phyloP scores from a whole-genome alignment of 2,329 filamentous ascomycete species.

The Catunica adiposa region DNA sequence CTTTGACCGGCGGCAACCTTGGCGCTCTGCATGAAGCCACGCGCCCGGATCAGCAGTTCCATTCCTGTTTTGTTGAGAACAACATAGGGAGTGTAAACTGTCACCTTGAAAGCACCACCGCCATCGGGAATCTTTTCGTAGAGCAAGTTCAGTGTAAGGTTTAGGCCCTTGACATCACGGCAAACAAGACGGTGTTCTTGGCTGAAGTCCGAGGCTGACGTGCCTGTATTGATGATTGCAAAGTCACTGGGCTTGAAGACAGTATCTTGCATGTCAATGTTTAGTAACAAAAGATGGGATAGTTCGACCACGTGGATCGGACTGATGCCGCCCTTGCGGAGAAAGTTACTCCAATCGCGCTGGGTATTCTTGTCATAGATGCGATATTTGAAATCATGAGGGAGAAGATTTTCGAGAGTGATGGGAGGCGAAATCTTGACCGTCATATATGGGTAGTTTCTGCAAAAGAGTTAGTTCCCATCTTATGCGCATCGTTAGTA shows the following conservation, averaged over 20 bases:
- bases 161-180: conserved; percentile 68
- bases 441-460: conserved; percentile 85
- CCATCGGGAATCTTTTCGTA: conserved; percentile 83
- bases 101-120: conserved; percentile 90
- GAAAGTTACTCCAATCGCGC: conserved; percentile 97
- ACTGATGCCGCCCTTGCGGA: conserved; percentile 89
- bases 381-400: conserved; percentile 97
- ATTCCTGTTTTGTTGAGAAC: conserved; percentile 90
- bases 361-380: conserved; percentile 98
- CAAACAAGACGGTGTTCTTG: conserved; percentile 64
- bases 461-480: conserved; percentile 20
- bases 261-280: conserved; percentile 92
- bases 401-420: conserved; percentile 83
- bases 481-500: not conserved
- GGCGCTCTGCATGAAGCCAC: conserved; percentile 71
- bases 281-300: conserved; percentile 80
- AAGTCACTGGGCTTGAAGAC: conserved; percentile 92
- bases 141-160: conserved; percentile 69
- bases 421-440: conserved; percentile 83
- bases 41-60: conserved; percentile 72
- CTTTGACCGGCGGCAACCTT: conserved; percentile 71
- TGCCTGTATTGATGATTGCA: conserved; percentile 84
- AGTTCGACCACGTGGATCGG: conserved; percentile 95
- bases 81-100: conserved; percentile 87
- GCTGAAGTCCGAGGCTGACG: conserved; percentile 63